A percentile compares a stretch with the other conserved stretches of the same genome.
phyloP scores from a whole-genome alignment of 306 rosid genomes.

The Cajanus cajan region DNA sequence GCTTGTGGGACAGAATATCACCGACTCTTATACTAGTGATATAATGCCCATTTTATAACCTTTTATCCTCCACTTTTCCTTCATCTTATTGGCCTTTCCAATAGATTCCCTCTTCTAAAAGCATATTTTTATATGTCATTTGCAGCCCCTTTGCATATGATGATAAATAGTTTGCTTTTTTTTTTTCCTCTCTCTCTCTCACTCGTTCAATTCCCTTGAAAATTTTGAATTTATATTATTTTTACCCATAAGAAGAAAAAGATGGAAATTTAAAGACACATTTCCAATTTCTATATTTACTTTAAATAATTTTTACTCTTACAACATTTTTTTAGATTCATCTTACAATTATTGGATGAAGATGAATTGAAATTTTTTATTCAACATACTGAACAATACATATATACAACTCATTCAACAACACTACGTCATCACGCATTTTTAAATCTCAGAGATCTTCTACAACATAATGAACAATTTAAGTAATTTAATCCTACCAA shows the following conservation, averaged over 20 bases:
- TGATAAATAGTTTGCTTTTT: background rate
- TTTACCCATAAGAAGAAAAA: background rate
- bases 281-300: background rate
- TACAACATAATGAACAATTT: no score
- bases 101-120: slow-evolving; percentile 27
- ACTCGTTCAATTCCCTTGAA: background rate
- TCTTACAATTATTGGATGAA: background rate
- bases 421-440: no score
- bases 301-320: background rate
- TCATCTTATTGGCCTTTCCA: background rate
- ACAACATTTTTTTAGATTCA: background rate
- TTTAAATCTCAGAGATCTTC: no score
- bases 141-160: background rate
- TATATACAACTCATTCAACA: no score
- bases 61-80: background rate
- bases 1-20: slow-evolving; percentile 58
- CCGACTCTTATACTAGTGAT: slow-evolving; percentile 33
- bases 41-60: slow-evolving; percentile 7
- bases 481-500: no score
- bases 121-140: background rate
- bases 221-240: background rate
- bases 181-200: background rate
- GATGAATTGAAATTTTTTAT: no score
- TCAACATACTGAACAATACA: no score
- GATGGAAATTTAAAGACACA: slow-evolving; percentile 8